These are phyloP conservation scores for Leersia perrieri DNA, from an alignment of 176 grass and related monocot species.

Conservation along the genomic window DNA sequence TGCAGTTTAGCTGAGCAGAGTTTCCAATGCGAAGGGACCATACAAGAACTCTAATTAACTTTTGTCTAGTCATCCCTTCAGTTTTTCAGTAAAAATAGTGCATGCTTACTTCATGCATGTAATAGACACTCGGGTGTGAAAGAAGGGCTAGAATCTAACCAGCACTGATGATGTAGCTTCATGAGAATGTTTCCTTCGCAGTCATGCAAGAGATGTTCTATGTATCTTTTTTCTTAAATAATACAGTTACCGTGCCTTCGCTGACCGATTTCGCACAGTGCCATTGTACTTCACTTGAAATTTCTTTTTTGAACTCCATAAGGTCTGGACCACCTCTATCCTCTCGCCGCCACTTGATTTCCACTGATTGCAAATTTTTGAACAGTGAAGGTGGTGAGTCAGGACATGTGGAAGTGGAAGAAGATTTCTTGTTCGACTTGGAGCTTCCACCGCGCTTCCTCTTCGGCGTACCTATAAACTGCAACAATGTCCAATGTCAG, in stretches of 20 bases:
- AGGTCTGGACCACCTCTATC: background rate
- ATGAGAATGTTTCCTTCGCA: background rate
- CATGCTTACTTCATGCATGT: background rate
- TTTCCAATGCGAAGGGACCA: background rate
- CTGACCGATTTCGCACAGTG: background rate
- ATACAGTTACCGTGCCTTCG: background rate
- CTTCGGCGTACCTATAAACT: background rate
- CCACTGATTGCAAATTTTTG: slow-evolving; percentile 3
- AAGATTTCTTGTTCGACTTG: background rate
- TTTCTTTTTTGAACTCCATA: background rate
- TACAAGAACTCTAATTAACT: background rate
- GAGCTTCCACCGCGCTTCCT: background rate
- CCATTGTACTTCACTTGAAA: background rate
- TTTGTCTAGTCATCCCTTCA: background rate
- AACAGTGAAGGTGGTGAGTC: background rate
- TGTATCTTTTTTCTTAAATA: background rate
- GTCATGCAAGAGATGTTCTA: background rate
- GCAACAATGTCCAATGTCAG: background rate
- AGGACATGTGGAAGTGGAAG: background rate
- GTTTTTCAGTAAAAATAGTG: background rate
- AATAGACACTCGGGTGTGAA: background rate
- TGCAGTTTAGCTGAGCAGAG: background rate
- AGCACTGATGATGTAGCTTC: background rate
- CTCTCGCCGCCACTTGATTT: background rate
- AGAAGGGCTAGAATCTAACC: background rate